Evolutionary conservation across 768 basidiomycete genomes (phyloP).

Genomic region (Rhodotorula sphaerocarpa): DNA sequence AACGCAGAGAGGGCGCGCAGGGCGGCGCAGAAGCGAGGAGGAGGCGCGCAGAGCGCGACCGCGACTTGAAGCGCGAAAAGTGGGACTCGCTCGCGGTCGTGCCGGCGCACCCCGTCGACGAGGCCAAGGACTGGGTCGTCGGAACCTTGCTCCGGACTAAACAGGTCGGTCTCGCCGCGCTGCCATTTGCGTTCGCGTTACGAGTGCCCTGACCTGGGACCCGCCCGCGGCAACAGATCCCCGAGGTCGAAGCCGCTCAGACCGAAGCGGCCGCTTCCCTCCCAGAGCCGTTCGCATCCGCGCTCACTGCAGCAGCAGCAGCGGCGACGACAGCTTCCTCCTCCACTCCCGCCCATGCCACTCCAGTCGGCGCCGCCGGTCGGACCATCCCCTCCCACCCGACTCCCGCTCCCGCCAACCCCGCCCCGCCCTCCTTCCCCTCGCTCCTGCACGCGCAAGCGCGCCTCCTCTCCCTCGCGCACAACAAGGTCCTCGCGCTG

Average conservation of each 20-base stretch:
- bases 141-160: slow-evolving; percentile 28
- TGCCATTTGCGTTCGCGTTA: too few relatives aligned
- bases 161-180: slow-evolving; percentile 10
- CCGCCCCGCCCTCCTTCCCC: background rate
- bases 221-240: too few relatives aligned
- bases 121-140: slow-evolving; percentile 32
- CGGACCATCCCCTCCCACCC: background rate
- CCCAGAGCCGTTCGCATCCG: slow-evolving; percentile 4
- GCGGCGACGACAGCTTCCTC: background rate
- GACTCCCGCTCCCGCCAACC: background rate
- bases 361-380: background rate
- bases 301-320: background rate
- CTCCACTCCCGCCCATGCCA: background rate
- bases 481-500: slow-evolving; percentile 3
- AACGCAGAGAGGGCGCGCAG: background rate
- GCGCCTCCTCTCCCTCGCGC: slow-evolving; percentile 2
- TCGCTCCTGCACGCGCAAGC: background rate
- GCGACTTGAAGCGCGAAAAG: slow-evolving; percentile 22
- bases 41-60: slow-evolving; percentile 1
- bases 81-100: slow-evolving; percentile 23
- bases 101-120: slow-evolving; percentile 23
- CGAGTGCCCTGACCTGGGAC: too few relatives aligned
- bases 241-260: slow-evolving; percentile 24
- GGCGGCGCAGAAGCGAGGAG: background rate
- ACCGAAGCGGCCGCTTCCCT: slow-evolving; percentile 6